Percentiles rank a stretch among this genome's conserved stretches.
Conservation (phyloP, 345 rosid species). For the Pelargonium nanum region DNA sequence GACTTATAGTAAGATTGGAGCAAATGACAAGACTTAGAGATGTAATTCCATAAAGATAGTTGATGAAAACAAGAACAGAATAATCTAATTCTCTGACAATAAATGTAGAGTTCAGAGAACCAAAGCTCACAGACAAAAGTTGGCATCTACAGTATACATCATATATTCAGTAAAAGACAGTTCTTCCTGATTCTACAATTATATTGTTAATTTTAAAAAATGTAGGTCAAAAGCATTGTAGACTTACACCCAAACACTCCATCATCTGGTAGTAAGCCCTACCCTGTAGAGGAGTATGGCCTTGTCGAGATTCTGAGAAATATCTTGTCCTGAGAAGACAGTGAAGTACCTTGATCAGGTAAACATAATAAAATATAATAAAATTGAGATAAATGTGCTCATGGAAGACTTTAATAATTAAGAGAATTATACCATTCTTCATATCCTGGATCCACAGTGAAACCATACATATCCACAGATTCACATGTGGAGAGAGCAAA, state of each 20-base stretch:
- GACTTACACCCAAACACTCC: conserved; percentile 95
- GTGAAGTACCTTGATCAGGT: conserved; percentile 7
- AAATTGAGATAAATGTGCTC: background rate
- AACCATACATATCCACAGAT: conserved; percentile 93
- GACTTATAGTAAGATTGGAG: background rate
- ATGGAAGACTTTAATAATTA: background rate
- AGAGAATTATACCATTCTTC: conserved; percentile 60
- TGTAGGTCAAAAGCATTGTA: background rate
- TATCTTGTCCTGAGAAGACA: conserved; percentile 74
- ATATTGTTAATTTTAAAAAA: background rate
- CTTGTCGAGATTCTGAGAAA: conserved; percentile 89
- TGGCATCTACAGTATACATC: too few relatives aligned
- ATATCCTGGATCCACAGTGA: conserved; percentile 94
- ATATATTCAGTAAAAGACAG: too few relatives aligned
- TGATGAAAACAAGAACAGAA: background rate
- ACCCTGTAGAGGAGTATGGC: conserved; percentile 96
- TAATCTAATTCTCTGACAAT: too few relatives aligned
- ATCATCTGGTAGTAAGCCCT: conserved; percentile 98
- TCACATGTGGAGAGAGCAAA: conserved; percentile 86
- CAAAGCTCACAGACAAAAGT: background rate
- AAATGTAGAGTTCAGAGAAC: background rate
- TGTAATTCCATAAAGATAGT: background rate
- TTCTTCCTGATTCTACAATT: too few relatives aligned
- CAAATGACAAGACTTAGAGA: background rate
- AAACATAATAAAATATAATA: conserved; percentile 1